A percentile compares a stretch with the other conserved stretches of the same genome.
Evolutionary conservation across 2,329 filamentous ascomycete species (phyloP).

Genomic region (Microsporum audouinii): DNA sequence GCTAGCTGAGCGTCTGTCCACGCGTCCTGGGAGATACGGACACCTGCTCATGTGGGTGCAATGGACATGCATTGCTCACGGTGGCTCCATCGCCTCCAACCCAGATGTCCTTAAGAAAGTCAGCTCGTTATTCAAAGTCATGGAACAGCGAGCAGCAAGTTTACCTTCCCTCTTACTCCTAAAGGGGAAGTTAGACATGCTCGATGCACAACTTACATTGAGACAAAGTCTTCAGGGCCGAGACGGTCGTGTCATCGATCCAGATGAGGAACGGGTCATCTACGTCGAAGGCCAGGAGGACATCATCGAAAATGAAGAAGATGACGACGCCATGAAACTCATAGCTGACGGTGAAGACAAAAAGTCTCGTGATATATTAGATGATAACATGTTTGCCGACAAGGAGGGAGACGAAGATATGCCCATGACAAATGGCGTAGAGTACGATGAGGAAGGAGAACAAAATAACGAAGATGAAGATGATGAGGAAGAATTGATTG

Average conservation of each 20-base stretch:
- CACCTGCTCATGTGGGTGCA: constrained; percentile 92
- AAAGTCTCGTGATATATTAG: constrained; percentile 11
- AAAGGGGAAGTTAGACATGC: constrained; percentile 91
- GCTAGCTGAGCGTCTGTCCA: constrained; percentile 75
- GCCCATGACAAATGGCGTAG: constrained; percentile 43
- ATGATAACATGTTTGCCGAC: constrained; percentile 24
- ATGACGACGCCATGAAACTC: constrained; percentile 17
- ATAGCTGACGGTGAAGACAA: constrained; percentile 42
- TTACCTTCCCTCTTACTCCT: constrained; percentile 72
- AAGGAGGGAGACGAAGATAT: constrained; percentile 50
- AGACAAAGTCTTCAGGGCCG: constrained; percentile 56
- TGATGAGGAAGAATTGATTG: constrained; percentile 34
- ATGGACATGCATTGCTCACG: constrained; percentile 85
- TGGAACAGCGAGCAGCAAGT: constrained; percentile 74
- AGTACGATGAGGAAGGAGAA: constrained; percentile 34
- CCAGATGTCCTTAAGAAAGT: constrained; percentile 72
- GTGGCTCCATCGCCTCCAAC: constrained; percentile 77
- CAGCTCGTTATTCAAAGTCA: constrained; percentile 67
- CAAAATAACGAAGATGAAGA: constrained; percentile 35
- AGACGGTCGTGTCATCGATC: constrained; percentile 43
- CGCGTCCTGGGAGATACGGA: constrained; percentile 76
- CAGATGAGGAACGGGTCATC: constrained; percentile 58
- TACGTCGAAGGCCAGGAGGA: constrained; percentile 77
- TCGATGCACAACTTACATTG: constrained; percentile 78
- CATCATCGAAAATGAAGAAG: constrained; percentile 37